Conservation (phyloP, 2,329 filamentous ascomycete genomes). For the Teratosphaeria viscida region DNA sequence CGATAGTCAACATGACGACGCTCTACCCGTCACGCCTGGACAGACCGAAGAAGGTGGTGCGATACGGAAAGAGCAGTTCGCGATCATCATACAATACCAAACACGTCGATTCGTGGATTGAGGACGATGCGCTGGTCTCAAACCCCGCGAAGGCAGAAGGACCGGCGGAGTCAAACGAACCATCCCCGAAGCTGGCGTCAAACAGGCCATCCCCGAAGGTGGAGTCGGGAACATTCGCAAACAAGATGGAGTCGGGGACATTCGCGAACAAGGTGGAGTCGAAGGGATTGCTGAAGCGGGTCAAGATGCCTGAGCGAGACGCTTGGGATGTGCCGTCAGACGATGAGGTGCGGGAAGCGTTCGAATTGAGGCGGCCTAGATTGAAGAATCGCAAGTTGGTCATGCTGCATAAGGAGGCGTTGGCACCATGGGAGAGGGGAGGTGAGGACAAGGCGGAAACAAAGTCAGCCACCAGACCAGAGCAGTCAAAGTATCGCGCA, state of each 20-base stretch:
- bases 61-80: constrained; percentile 7
- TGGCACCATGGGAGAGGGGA: constrained; percentile 20
- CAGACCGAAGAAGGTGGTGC: constrained; percentile 8
- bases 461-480: not conserved
- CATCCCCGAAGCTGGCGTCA: not conserved
- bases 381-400: constrained; percentile 8
- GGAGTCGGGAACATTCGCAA: not conserved
- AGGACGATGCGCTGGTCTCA: constrained; percentile 3
- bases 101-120: constrained; percentile 4
- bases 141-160: not conserved
- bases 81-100: constrained; percentile 3
- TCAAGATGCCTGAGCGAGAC: not conserved
- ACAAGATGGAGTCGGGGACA: not conserved
- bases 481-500: not conserved
- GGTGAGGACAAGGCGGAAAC: too few relatives aligned
- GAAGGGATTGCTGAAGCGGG: not conserved
- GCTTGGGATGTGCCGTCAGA: not conserved
- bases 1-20: constrained; percentile 1
- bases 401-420: not conserved
- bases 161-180: not conserved
- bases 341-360: not conserved
- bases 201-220: not conserved
- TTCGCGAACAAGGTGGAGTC: not conserved
- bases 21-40: not conserved
- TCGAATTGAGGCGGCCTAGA: constrained; percentile 6